Base-by-base conservation (phyloP, 2,329 filamentous ascomycete genomes). In the Curvularia verruculosa region DNA sequence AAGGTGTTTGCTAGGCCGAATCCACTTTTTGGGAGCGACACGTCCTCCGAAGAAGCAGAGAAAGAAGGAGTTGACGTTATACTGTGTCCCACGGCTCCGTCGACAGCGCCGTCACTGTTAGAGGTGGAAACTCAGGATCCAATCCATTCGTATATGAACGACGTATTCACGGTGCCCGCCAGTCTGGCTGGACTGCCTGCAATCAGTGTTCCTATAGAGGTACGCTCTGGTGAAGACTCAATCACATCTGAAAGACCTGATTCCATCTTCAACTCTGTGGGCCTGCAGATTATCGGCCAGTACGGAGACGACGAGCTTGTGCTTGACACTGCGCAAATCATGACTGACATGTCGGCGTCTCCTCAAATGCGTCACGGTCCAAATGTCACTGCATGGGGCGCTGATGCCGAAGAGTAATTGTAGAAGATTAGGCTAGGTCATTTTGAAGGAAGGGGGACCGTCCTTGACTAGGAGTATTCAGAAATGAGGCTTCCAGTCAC, bases 91-190 rank as follows among this genome's bases (percentile, higher is more conserved):
- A 98, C 94, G 0, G 89, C 93, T 7, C 92, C 93, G 1, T 90
- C 88, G 0, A 80, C 86, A 15, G 86, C 93, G 8, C 92, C 92
- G 0, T 80, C 76, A 6, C 72, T 95, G 6, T 79, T 82, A 3
- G 83, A 87, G 5, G 72, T 95, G 31, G 67, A 79, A 58, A 68
- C 75, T 9, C 81, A 86, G 74, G 75, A 78, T 15, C 77, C 83
- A 0, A 78, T 96, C n/a, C 87, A 94, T 67, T 85, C 85, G 1
- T 98, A 97, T 72, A 90, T 90, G 81, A 96, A 95, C 70, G 95
- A 99, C 77, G 89, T 98, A 1, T 94, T 98, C 68, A 98, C 95
- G 0, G 94, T 99, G 1, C 95, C 95, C 1, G 92, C 94, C 2
- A 97, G 92, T 77, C 80, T 99, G 63, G 95, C 94, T 0, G 95